These are phyloP conservation scores for Buxus sempervirens DNA, from an alignment of 164 flowering plant species.

Conservation along the genomic window DNA sequence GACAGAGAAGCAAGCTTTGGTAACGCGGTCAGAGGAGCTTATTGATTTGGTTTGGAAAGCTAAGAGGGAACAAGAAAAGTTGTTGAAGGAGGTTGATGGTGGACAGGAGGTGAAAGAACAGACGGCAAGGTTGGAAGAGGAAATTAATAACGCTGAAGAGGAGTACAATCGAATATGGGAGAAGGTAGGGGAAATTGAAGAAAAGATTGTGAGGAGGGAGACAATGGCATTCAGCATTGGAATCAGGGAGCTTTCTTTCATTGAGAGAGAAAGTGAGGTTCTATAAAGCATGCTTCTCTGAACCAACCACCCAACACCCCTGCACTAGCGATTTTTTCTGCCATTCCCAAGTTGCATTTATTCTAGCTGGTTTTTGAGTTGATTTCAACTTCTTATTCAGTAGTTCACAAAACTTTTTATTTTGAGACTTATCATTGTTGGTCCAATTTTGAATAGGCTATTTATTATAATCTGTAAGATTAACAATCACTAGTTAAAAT, in stretches of 20 bases:
- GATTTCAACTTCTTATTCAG: too few relatives aligned
- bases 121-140: slow-evolving; percentile 34
- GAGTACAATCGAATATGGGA: slow-evolving; percentile 56
- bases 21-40: slow-evolving; percentile 31
- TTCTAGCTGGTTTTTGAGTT: too few relatives aligned
- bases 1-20: slow-evolving; percentile 36
- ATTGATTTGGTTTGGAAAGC: slow-evolving; percentile 20
- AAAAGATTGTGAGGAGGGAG: slow-evolving; percentile 59
- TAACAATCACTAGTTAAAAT: too few relatives aligned
- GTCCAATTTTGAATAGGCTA: too few relatives aligned
- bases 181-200: slow-evolving; percentile 65
- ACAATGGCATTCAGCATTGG: slow-evolving; percentile 57
- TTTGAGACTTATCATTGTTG: too few relatives aligned
- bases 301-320: too few relatives aligned
- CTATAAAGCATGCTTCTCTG: slow-evolving; percentile 58
- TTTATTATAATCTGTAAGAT: too few relatives aligned
- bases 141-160: slow-evolving; percentile 32
- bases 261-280: slow-evolving; percentile 65
- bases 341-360: too few relatives aligned
- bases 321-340: too few relatives aligned
- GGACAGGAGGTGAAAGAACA: slow-evolving; percentile 31
- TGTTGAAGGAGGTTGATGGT: slow-evolving; percentile 25
- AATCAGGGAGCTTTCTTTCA: slow-evolving; percentile 65
- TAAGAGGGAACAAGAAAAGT: slow-evolving; percentile 33
- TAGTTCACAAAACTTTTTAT: too few relatives aligned